Conservation (phyloP, 257 asterid genomes). For the Scutellaria baicalensis region DNA sequence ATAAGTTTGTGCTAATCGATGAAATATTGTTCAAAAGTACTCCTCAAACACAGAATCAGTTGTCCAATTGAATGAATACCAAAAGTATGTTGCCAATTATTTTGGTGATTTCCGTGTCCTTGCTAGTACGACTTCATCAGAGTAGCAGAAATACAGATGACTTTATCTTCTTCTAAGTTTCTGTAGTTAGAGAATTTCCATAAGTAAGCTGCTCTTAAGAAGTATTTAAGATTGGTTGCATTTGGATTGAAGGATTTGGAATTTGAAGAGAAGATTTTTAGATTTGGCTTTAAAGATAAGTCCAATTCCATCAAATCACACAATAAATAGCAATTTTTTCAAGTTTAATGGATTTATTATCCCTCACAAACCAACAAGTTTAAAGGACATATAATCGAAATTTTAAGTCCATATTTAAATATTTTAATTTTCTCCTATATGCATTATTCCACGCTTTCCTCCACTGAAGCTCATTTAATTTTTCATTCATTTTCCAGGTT, state of each 20-base stretch:
- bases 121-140: not conserved
- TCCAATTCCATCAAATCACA: not conserved
- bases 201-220: not conserved
- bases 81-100: not conserved
- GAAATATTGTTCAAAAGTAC: not conserved
- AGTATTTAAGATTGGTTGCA: not conserved
- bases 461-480: constrained; percentile 8
- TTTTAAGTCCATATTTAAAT: not conserved
- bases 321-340: not conserved
- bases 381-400: not conserved
- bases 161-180: not conserved
- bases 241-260: constrained; percentile 1
- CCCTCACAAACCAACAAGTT: constrained; percentile 5
- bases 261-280: not conserved
- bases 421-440: not conserved
- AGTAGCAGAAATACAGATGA: not conserved
- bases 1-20: not conserved
- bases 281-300: not conserved
- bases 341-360: not conserved
- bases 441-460: not conserved
- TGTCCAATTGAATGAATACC: not conserved
- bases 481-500: constrained; percentile 42
- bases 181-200: not conserved
- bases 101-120: not conserved
- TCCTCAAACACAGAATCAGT: not conserved